Base-by-base conservation (phyloP, 1,284 basidiomycete genomes). In the Erythrobasidium hasegawianum region DNA sequence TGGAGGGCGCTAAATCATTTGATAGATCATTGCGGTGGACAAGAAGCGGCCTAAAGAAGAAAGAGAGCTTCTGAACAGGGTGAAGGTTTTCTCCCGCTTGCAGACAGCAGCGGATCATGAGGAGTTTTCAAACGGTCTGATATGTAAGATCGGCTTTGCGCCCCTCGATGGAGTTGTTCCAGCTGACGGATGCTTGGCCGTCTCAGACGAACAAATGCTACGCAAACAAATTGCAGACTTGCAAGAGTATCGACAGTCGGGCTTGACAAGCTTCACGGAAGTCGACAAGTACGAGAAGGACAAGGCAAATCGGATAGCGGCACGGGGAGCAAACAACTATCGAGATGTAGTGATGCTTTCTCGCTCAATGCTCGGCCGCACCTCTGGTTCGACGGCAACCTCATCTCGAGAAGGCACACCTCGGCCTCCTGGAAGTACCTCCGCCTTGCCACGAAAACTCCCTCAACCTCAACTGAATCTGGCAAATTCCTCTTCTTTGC, bases 101-200 rank as follows among this genome's bases (percentile, higher is more conserved):
- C 93, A 97, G 77, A 95, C 92, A 0, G 87, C 90, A 0, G 85
- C 88, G 67, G 94, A 98, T 76, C 96, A 90, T 73, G 95, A 98
- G 75, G 82, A 82, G 2, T 89, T 98, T 74, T 82, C 88, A 29
- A 85, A 92, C 22, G 94, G 96, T 59, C 84, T 97, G 64, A 83
- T 97, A 29, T 94, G 90, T 93, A 80, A 64, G 86, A 74, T 8
- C 11, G 29, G 69, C 20, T 53, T 52, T 7, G 50, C 14, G 29
- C 65, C 14, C 24, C 47, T 14, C 68, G 49, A 38, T 45, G n/a
- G 58, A 38, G 58, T 22, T 18, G n/a, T 27, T 39, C 29, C 47
- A 9, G 18, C 18, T 13, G 7, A 56, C 26, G 55, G 20, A 66
- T 40, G 27, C 40, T 49, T 43, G 18, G 26, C 24, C 18, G n/a